Evolutionary conservation across 202 grass and related monocot genomes (phyloP).

Genomic region (Setaria viridis): DNA sequence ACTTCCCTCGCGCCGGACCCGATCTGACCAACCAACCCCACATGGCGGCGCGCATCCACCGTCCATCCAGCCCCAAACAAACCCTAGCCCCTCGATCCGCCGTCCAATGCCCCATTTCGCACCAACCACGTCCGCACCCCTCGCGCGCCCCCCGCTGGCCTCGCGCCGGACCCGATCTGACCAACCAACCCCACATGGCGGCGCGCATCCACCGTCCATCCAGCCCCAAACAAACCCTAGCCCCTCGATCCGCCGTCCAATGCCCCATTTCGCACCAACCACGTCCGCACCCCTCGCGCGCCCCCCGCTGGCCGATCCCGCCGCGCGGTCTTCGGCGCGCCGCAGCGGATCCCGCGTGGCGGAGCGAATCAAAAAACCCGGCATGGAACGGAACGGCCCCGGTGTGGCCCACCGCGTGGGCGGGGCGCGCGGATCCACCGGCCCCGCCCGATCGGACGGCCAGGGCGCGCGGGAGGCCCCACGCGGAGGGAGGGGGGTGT

Average conservation of each 20-base stretch:
- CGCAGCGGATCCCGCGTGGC: background rate
- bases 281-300: background rate
- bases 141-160: background rate
- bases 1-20: background rate
- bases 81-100: slow-evolving; percentile 20
- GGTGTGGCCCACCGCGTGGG: slow-evolving; percentile 21
- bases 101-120: background rate
- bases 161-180: slow-evolving; percentile 23
- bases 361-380: slow-evolving; percentile 16
- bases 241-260: background rate
- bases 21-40: slow-evolving; percentile 39
- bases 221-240: slow-evolving; percentile 18
- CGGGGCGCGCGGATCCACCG: background rate
- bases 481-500: background rate
- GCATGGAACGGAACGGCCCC: background rate
- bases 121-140: background rate
- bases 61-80: slow-evolving; percentile 17
- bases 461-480: background rate
- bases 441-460: slow-evolving; percentile 14
- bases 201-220: slow-evolving; percentile 31
- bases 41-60: slow-evolving; percentile 27
- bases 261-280: background rate
- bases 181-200: slow-evolving; percentile 28
- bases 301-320: background rate
- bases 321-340: background rate